Conservation (phyloP, 345 rosid species). For the Arabis hirsuta region DNA sequence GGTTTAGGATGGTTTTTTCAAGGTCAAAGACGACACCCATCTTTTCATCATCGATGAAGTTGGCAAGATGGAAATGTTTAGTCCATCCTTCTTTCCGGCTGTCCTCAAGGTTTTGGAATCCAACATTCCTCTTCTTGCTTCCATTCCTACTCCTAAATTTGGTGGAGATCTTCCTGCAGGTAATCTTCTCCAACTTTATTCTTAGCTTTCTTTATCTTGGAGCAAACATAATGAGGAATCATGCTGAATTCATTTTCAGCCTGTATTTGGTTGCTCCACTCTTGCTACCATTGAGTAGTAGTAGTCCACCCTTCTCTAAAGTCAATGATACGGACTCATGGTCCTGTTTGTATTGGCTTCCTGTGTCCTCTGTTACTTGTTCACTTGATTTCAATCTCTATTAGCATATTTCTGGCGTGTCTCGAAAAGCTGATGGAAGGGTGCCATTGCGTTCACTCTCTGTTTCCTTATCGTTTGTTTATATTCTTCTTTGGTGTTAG, state of each 20-base stretch:
- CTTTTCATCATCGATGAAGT: slow-evolving; percentile 59
- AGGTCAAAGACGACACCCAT: slow-evolving; percentile 60
- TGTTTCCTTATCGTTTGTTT: neutral
- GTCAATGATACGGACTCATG: neutral
- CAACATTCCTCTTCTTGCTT: slow-evolving; percentile 60
- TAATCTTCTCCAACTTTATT: slow-evolving; percentile 17
- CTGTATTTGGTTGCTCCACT: neutral
- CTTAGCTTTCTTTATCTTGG: neutral
- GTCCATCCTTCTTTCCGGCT: slow-evolving; percentile 72
- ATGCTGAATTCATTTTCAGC: neutral
- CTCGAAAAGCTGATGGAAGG: neutral
- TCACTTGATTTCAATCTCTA: too few relatives aligned
- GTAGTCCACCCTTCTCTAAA: neutral
- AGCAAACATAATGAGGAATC: neutral
- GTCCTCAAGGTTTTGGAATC: slow-evolving; percentile 63
- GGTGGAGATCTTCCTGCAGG: slow-evolving; percentile 73
- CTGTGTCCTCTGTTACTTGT: neutral
- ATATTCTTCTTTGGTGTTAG: slow-evolving; percentile 9
- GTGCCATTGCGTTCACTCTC: neutral
- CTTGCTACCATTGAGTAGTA: neutral
- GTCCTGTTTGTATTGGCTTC: neutral
- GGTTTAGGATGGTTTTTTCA: slow-evolving; percentile 9
- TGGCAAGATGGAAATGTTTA: slow-evolving; percentile 78
- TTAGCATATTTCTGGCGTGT: neutral
- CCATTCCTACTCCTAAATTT: slow-evolving; percentile 61